Conservation (phyloP, 345 rosid species). For the Clausena lansium region DNA sequence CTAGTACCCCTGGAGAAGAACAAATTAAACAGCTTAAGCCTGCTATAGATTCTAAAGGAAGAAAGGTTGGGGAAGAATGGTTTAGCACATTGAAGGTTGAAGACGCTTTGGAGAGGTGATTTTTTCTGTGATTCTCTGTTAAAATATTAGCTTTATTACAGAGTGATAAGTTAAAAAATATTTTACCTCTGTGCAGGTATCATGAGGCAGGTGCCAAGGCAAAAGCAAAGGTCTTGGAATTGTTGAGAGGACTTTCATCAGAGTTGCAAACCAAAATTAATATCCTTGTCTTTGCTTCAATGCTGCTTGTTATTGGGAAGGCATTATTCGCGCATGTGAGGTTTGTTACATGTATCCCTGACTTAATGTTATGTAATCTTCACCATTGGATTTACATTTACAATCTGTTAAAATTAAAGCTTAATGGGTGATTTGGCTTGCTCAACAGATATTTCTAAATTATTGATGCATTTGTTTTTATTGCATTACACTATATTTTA, state of each 20-base stretch:
- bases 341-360: constrained; percentile 37
- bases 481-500: neutral
- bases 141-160: neutral
- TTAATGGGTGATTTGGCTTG: neutral
- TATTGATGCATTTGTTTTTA: neutral
- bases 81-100: constrained; percentile 82
- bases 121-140: constrained; percentile 4
- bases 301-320: constrained; percentile 88
- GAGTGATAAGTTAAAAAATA: neutral
- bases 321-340: constrained; percentile 89
- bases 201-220: constrained; percentile 82
- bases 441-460: neutral
- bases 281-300: constrained; percentile 79
- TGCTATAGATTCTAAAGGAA: constrained; percentile 88
- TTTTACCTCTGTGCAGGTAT: constrained; percentile 47
- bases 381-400: neutral
- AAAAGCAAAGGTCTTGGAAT: constrained; percentile 67
- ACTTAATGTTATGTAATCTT: neutral
- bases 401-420: neutral
- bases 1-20: constrained; percentile 84
- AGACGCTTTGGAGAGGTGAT: constrained; percentile 69
- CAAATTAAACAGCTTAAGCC: constrained; percentile 90
- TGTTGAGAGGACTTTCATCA: constrained; percentile 77
- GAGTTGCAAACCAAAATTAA: constrained; percentile 81
- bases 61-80: constrained; percentile 98